Conservation (phyloP, 257 asterid genomes). For the Solanum appendiculatum region DNA sequence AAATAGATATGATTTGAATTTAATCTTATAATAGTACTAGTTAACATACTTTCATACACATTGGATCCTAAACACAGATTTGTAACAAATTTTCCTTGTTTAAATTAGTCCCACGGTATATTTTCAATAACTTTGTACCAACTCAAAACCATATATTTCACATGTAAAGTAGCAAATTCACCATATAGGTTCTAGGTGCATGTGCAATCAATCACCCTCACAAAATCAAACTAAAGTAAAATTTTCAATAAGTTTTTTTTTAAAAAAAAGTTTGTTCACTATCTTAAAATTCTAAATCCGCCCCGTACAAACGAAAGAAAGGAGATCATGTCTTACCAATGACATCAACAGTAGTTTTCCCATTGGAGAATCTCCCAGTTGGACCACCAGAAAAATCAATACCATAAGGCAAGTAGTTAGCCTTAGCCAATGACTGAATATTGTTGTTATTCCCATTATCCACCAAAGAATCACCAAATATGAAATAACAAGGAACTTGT, state of each 20-base stretch:
- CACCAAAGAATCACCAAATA: conserved; percentile 25
- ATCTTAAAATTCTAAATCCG: neutral
- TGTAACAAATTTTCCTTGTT: neutral
- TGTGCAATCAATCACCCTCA: neutral
- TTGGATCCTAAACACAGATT: neutral
- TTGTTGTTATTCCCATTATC: conserved; percentile 30
- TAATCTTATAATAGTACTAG: neutral
- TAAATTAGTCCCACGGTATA: neutral
- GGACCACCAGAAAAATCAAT: conserved; percentile 23
- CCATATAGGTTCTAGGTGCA: neutral
- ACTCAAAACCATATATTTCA: neutral
- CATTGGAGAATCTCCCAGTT: conserved; percentile 27
- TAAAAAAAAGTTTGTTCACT: neutral
- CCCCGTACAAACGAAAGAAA: neutral
- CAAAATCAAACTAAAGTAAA: neutral
- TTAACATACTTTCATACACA: neutral
- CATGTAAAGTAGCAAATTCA: neutral
- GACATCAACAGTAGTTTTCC: conserved; percentile 14
- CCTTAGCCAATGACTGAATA: conserved; percentile 9
- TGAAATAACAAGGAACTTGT: conserved; percentile 19
- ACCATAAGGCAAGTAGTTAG: conserved; percentile 27
- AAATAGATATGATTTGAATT: neutral
- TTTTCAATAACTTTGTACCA: neutral
- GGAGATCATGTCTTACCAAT: conserved; percentile 2
- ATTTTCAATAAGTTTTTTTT: neutral